Evolutionary conservation across 106 monocot genomes (phyloP).

Genomic region (Apostasia shenzhenica): DNA sequence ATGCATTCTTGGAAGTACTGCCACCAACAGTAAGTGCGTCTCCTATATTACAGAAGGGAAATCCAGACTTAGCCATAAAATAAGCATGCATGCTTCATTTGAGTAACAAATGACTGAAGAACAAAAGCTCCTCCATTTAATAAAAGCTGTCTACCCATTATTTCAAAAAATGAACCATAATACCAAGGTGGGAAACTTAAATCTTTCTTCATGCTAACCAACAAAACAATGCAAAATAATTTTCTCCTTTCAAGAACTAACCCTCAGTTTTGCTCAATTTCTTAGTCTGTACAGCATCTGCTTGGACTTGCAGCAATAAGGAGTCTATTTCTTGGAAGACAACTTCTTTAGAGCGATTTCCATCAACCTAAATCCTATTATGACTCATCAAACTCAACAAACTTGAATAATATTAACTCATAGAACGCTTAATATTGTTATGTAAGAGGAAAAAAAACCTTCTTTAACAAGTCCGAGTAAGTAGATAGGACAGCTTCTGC

Average conservation of each 20-base stretch:
- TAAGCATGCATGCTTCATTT: too few relatives aligned
- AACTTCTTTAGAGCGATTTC: slow-evolving; percentile 60
- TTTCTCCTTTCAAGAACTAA: slow-evolving; percentile 3
- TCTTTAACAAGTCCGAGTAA: slow-evolving; percentile 50
- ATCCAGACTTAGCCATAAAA: too few relatives aligned
- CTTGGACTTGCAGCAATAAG: slow-evolving; percentile 26
- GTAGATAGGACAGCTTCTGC: slow-evolving; percentile 56
- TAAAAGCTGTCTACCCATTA: too few relatives aligned
- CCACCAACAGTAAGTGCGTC: background rate
- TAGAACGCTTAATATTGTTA: background rate
- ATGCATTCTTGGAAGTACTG: background rate
- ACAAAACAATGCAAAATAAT: too few relatives aligned
- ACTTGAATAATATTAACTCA: background rate
- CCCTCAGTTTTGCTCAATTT: slow-evolving; percentile 38
- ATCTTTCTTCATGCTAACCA: too few relatives aligned
- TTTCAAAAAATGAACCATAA: too few relatives aligned
- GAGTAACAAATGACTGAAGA: too few relatives aligned
- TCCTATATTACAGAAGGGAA: background rate
- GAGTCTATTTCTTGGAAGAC: slow-evolving; percentile 80
- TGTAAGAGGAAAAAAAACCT: slow-evolving; percentile 27
- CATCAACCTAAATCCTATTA: slow-evolving; percentile 61
- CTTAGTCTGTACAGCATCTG: slow-evolving; percentile 19
- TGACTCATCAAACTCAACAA: slow-evolving; percentile 10
- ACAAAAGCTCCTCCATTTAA: too few relatives aligned
- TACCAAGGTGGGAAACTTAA: too few relatives aligned